phyloP scores from a whole-genome alignment of 163 green algal species.

The Scenedesmus sp. region DNA sequence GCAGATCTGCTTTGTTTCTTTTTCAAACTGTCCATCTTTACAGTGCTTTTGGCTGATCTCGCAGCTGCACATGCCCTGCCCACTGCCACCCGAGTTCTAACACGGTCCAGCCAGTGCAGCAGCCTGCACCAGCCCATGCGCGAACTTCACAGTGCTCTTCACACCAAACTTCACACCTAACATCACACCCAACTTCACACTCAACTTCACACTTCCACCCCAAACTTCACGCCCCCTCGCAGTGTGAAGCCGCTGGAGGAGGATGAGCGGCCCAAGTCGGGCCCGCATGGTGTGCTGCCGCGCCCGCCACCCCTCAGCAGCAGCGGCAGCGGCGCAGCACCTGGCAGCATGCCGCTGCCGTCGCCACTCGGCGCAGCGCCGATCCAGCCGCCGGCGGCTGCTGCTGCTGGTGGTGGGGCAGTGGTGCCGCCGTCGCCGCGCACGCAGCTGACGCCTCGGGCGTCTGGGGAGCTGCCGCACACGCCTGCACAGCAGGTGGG shows the following conservation, averaged over 20 bases:
- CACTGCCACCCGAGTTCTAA: too few species aligned
- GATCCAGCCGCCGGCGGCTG: not conserved
- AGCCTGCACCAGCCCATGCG: too few species aligned
- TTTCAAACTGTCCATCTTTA: too few species aligned
- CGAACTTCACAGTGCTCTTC: too few species aligned
- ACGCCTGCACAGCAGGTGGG: constrained; percentile 29
- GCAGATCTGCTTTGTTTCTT: too few species aligned
- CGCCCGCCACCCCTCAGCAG: not conserved
- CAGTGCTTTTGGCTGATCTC: too few species aligned
- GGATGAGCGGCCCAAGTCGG: constrained; percentile 16
- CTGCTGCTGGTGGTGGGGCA: not conserved
- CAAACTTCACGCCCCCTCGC: not conserved
- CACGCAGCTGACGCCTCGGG: constrained; percentile 11
- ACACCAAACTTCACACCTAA: too few species aligned
- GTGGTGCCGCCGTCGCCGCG: constrained; percentile 33
- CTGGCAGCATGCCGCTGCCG: not conserved
- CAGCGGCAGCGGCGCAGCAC: constrained; percentile 3
- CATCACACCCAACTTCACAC: too few species aligned
- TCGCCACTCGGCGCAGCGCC: not conserved
- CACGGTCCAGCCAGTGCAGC: too few species aligned
- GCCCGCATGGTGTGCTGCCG: not conserved
- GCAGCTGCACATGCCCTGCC: too few species aligned
- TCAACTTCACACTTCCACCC: too few species aligned
- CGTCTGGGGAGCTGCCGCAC: not conserved
- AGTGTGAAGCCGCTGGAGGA: constrained; percentile 45